Base-by-base conservation (phyloP, 1,284 basidiomycete genomes). In the Microbotryomycetes sp. region DNA sequence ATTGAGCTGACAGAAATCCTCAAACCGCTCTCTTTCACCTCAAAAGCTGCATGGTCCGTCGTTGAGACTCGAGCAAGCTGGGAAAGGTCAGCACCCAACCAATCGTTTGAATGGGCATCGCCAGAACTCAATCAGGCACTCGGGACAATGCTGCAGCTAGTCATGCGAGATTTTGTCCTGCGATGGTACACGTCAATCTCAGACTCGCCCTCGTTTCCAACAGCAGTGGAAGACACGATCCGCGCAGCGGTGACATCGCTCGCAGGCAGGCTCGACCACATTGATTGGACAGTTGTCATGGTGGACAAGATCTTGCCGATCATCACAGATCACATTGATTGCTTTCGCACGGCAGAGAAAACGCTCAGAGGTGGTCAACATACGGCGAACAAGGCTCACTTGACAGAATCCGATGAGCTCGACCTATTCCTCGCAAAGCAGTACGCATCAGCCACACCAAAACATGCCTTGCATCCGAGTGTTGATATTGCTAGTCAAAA, bases 11-110 rank as follows among this genome's bases (percentile, higher is more conserved):
- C 12, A 29, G 32, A 19, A 28, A 22, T 9, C 23, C 0, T 63
- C 7, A 56, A 31, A 31, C 64, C 63, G 29, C 42, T 69, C 25
- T 46, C 57, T 26, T 92, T 93, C 77, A 89, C 89, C 6, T 90
- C 89, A 1, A 87, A 89, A 15, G 89, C 91, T 57, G 89, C 90
- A 47, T 93, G 90, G 90, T 87, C 91, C 72, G 88, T 86, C 1
- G 86, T 89, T 47, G 79, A 88, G 49, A 91, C 84, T 47, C 83
- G 89, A 28, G 87, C 86, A 9, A 83, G 86, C 73, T 93, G 90
- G 90, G 88, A 65, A 36, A 26, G 54, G 4, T 9, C 76, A 86
- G 32, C 80, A 80, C 64, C 84, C 14, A 25, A 30, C 32, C 65
- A 1, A 25, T 60, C 16, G n/a, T 53, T 69, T 49, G 56, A 58